Conservation (phyloP, 768 basidiomycete genomes). For the Naganishia friedmannii region DNA sequence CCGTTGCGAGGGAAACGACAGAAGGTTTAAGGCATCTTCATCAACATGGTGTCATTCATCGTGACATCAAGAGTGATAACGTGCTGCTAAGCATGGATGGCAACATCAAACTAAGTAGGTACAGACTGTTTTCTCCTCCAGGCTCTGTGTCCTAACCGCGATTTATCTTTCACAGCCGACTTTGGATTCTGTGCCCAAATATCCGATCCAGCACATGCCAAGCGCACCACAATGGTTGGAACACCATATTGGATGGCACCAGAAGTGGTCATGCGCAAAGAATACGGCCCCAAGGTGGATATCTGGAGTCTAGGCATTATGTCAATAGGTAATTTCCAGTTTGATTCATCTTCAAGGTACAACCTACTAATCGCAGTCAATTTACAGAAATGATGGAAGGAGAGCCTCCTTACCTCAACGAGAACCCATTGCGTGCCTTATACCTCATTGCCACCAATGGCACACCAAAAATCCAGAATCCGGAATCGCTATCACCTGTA, state of each 20-base stretch:
- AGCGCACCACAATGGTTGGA: conserved; percentile 97
- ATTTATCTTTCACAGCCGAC: conserved; percentile 46
- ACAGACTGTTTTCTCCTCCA: background rate
- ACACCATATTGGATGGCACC: conserved; percentile 99
- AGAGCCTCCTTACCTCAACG: conserved; percentile 91
- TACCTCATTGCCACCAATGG: conserved; percentile 98
- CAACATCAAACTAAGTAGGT: conserved; percentile 96
- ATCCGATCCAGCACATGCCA: conserved; percentile 54
- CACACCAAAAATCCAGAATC: conserved; percentile 92
- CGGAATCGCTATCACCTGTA: conserved; percentile 67
- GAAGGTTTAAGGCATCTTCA: conserved; percentile 94
- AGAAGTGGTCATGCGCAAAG: conserved; percentile 96
- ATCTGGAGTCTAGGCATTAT: conserved; percentile 97
- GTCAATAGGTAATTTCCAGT: conserved; percentile 65
- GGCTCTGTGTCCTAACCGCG: conserved; percentile 25
- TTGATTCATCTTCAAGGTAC: background rate
- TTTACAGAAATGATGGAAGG: conserved; percentile 85
- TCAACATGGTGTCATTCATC: conserved; percentile 92
- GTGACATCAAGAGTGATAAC: conserved; percentile 99
- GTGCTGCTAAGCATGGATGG: conserved; percentile 86
- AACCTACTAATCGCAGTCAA: background rate
- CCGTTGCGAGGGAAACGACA: conserved; percentile 85
- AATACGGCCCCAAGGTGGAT: conserved; percentile 93
- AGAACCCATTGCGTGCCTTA: conserved; percentile 88
- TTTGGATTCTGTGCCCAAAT: conserved; percentile 54